phyloP scores from a whole-genome alignment of 2,329 filamentous ascomycete genomes.

The Pseudogymnoascus destructans region DNA sequence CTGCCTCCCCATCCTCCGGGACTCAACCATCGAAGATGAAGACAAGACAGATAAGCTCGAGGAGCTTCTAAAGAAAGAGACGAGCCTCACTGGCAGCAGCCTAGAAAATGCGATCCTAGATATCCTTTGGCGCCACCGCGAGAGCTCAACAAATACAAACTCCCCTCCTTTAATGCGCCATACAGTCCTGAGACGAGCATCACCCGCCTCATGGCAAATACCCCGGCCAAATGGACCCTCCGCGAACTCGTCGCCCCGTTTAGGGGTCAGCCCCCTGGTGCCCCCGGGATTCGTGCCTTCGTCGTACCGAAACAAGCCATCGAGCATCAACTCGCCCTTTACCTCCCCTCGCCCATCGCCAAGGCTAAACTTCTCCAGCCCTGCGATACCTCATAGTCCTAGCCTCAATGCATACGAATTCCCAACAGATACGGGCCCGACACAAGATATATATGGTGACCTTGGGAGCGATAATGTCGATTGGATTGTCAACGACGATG shows the following conservation, averaged over 20 bases:
- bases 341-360: conserved; percentile 88
- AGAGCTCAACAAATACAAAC: conserved; percentile 47
- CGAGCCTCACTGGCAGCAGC: conserved; percentile 57
- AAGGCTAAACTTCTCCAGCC: conserved; percentile 76
- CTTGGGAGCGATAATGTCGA: conserved; percentile 90
- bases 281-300: conserved; percentile 74
- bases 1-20: conserved; percentile 77
- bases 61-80: conserved; percentile 69
- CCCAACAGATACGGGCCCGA: conserved; percentile 64
- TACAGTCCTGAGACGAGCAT: conserved; percentile 78
- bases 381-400: conserved; percentile 84
- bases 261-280: conserved; percentile 69
- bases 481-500: conserved; percentile 86
- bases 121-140: conserved; percentile 75
- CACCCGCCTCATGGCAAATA: conserved; percentile 85
- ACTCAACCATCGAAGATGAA: conserved; percentile 74
- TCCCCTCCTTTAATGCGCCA: conserved; percentile 80
- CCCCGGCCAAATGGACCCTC: conserved; percentile 62
- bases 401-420: conserved; percentile 93
- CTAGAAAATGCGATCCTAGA: conserved; percentile 87
- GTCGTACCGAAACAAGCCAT: conserved; percentile 62
- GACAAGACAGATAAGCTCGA: conserved; percentile 90
- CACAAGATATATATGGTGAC: conserved; percentile 78
- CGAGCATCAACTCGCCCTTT: conserved; percentile 68
- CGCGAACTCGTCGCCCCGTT: conserved; percentile 66